phyloP scores from a whole-genome alignment of 805 yeast species.

The Kuraishia ogatae region DNA sequence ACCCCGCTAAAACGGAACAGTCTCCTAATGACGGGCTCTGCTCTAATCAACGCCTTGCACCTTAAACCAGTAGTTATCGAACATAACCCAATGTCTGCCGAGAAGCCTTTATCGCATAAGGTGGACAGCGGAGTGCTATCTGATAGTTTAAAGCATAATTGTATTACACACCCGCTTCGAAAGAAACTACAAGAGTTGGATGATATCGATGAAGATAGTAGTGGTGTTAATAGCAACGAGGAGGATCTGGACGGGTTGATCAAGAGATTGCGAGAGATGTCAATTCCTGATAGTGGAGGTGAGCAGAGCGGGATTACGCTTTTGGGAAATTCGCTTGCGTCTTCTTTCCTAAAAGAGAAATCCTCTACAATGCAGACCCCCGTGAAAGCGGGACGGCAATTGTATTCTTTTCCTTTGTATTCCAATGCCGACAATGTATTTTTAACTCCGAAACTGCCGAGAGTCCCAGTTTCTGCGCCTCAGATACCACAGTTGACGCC shows the following conservation, averaged over 20 bases:
- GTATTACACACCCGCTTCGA: not conserved
- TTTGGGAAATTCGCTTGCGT: not conserved
- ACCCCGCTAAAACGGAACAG: constrained; percentile 2
- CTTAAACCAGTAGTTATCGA: constrained; percentile 18
- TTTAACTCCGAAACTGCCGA: not conserved
- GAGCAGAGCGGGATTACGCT: not conserved
- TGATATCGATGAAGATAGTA: not conserved
- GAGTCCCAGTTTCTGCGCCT: not conserved
- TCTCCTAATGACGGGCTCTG: constrained; percentile 3
- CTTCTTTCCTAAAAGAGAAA: not conserved
- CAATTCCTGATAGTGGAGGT: not conserved
- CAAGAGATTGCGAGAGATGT: not conserved
- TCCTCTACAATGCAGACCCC: not conserved
- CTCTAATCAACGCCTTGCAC: constrained; percentile 9
- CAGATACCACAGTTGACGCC: not conserved
- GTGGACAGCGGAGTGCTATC: constrained; percentile 12
- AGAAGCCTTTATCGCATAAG: constrained; percentile 11
- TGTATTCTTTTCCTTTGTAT: no score
- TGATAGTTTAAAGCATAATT: constrained; percentile 11
- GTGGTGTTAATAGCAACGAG: not conserved
- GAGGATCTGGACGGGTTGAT: not conserved
- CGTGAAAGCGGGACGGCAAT: not conserved
- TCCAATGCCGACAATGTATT: not conserved
- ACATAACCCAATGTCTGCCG: constrained; percentile 17
- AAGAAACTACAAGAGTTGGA: not conserved